Evolutionary conservation across 2,329 filamentous ascomycete species (phyloP), one percentile per base, ranked within the genome.

Genomic region (Venturia effusa): DNA sequence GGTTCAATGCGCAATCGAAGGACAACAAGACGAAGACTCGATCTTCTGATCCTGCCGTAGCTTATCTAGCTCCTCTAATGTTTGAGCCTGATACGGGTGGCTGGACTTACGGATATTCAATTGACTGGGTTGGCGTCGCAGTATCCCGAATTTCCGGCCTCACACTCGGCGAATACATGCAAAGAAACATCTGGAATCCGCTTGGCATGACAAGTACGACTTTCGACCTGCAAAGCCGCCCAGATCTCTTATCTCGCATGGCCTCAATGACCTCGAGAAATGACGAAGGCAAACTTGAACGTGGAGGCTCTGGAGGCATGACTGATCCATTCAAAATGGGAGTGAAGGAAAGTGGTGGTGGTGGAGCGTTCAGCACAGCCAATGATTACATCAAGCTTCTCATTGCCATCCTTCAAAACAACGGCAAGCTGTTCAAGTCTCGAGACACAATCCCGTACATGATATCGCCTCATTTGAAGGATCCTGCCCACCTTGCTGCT

Each of bases 81-180:
- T 73, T 70, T 59, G 75, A 76, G 64, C 81, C 81, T 0, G 82
- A 81, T 0, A 72, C 75, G 4, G 74, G 76, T 7, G 55, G 55
- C 17, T 84, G 81, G 81, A 71, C 70, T 37, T 84, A 84, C 65
- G 80, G 81, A 4, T 68, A 73, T 3, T 70, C 72, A 0, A 64
- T 77, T 51, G 81, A 83, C 71, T 83, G 78, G 75, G 80, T 77
- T 0, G 80, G 79, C 3, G 65, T 76, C 5, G 70, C 77, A 0
- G 70, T 83, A 4, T 77, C 81, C 68, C 70, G 69, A 4, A 55
- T 78, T 4, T 77, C 75, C 0, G 74, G 74, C 7, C 67, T 71
- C 61, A 67, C 66, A 7, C 59, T 66, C n/a, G 61, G 61, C 13
- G 62, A 64, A 19, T 65, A 64, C 30, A 59, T 66, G 32, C 59